Evolutionary conservation across 1,284 basidiomycete genomes (phyloP), one percentile per base, ranked within the genome.

Genomic region (Pisolithus thermaeus): DNA sequence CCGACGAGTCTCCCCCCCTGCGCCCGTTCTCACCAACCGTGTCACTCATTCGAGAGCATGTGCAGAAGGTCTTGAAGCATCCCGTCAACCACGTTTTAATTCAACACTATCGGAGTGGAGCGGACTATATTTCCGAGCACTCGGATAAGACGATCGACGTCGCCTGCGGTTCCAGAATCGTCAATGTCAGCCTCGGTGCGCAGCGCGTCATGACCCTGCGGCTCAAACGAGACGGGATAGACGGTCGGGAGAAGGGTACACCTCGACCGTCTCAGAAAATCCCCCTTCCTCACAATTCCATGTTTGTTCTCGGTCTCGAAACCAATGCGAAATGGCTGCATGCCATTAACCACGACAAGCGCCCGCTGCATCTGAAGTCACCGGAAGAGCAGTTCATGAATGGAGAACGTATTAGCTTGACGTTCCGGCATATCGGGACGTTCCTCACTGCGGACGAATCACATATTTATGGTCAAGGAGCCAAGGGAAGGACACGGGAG

Each of bases 131-230:
- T 57, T 87, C 84, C 0, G 87, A 90, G 60, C 87, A 90, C 64
- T 84, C 83, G 1, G 87, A 90, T 67, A 90, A 90, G 70, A 90
- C 87, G 4, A 77, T 90, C 58, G 87, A 90, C 62, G 75, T 90
- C 55, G 78, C 84, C 1, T 76, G 72, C 16, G 82, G 80, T 35
- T 84, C 86, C 8, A 80, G 73, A 50, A 84, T 89, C 58, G 82
- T 87, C 53, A 90, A 90, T 55, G 82, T 90, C 50, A 87, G 83
- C 60, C 70, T 90, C 12, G 87, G 87, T 4, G 84, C 87, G 3
- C 79, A 84, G 62, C 77, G 86, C 36, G 68, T 74, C 22, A 88
- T 89, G 87, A 83, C 78, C 0, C 73, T 89, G 12, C 77, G 80
- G 20, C 65, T 75, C 44, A 88, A 89, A 66, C 81, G 78, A 56